phyloP scores from a whole-genome alignment of 352 stramenopile species.

The Pythium guiyangense region DNA sequence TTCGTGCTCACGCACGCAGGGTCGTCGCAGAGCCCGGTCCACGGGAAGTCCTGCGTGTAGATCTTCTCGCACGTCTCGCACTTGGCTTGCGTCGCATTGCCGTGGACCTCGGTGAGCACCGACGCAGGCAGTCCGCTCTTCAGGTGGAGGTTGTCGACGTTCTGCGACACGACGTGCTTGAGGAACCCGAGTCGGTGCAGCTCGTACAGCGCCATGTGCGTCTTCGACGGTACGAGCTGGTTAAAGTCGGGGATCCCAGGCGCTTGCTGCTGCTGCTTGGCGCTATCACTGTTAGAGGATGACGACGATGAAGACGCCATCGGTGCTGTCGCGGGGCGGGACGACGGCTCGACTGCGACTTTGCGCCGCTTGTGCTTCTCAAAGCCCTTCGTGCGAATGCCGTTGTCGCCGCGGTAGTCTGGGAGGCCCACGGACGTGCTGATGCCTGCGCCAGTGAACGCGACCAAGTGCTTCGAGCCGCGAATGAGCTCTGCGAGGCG shows the following conservation, averaged over 20 bases:
- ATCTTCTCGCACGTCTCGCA: slow-evolving; percentile 86
- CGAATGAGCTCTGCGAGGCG: slow-evolving; percentile 59
- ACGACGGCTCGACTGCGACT: not conserved
- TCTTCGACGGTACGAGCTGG: slow-evolving; percentile 61
- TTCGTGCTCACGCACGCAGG: slow-evolving; percentile 60
- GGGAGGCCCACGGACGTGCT: slow-evolving; percentile 75
- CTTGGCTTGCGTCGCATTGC: slow-evolving; percentile 77
- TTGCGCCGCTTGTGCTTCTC: slow-evolving; percentile 21
- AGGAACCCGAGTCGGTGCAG: slow-evolving; percentile 67
- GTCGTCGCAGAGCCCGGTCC: slow-evolving; percentile 65
- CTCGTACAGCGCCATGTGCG: slow-evolving; percentile 79
- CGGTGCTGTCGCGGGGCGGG: not conserved
- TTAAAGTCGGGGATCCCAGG: slow-evolving; percentile 56
- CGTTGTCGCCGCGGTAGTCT: slow-evolving; percentile 79
- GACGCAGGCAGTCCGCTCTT: slow-evolving; percentile 66
- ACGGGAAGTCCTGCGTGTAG: slow-evolving; percentile 67
- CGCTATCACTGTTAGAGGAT: slow-evolving; percentile 11
- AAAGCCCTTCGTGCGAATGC: slow-evolving; percentile 67
- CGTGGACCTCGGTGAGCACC: slow-evolving; percentile 71
- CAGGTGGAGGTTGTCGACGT: slow-evolving; percentile 80
- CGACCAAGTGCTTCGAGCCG: slow-evolving; percentile 60
- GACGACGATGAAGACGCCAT: not conserved
- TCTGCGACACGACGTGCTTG: slow-evolving; percentile 81
- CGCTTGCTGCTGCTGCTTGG: not conserved
- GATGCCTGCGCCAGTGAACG: slow-evolving; percentile 78